Conservation (phyloP, 805 yeast species). For the Kuraishia ogatae region DNA sequence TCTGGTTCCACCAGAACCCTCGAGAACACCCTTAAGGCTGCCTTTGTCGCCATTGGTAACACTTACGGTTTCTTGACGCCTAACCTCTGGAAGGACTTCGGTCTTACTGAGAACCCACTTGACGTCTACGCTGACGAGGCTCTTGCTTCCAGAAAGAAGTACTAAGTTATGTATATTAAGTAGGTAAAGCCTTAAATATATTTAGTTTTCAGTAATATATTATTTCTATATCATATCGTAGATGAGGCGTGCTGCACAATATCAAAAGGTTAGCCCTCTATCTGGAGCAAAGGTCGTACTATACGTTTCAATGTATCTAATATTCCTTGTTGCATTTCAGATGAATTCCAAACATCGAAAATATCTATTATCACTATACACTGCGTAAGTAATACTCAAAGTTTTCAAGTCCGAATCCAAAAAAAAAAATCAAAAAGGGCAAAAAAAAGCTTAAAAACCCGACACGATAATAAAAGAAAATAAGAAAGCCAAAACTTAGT, state of each 20-base stretch:
- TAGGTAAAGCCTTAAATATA: background rate
- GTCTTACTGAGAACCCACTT: constrained; percentile 86
- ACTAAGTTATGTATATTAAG: constrained; percentile 30
- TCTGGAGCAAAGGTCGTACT: no score
- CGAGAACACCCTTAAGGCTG: constrained; percentile 99
- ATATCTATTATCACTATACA: constrained; percentile 1
- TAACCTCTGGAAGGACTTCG: constrained; percentile 90
- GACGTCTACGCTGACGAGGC: constrained; percentile 90
- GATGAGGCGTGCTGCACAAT: no score
- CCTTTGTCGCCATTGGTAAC: constrained; percentile 99
- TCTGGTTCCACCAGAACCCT: constrained; percentile 99
- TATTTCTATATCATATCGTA: no score
- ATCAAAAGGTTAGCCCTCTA: no score
- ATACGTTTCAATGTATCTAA: no score
- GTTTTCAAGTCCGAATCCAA: background rate
- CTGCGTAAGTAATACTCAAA: background rate
- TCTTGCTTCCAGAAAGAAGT: constrained; percentile 65
- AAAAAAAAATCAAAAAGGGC: constrained; percentile 2
- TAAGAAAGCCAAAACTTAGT: background rate
- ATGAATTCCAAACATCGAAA: background rate
- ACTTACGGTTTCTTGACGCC: constrained; percentile 99
- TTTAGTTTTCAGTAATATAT: background rate
- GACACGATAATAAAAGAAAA: background rate
- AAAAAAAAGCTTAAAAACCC: background rate
- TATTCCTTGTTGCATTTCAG: no score